phyloP scores from a whole-genome alignment of 352 stramenopile species.

The Phytopythium litorale region DNA sequence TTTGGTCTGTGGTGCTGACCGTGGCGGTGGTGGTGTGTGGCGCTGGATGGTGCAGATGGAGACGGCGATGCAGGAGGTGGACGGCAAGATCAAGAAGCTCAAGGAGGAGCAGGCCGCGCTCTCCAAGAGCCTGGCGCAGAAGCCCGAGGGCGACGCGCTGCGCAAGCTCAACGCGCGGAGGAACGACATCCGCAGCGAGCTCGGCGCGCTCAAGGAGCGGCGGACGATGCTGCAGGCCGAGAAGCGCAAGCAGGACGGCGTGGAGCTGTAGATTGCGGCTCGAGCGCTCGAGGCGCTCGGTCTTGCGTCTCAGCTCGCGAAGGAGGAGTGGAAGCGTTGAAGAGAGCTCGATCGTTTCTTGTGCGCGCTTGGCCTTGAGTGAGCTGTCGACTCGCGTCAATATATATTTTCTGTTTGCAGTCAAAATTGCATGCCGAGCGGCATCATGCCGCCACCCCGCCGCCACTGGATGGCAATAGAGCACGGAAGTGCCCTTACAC shows the following conservation, averaged over 20 bases:
- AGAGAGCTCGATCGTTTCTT: not conserved
- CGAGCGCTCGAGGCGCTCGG: slow-evolving; percentile 3
- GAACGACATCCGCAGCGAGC: slow-evolving; percentile 84
- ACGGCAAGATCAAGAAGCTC: slow-evolving; percentile 73
- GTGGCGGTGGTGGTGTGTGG: slow-evolving; percentile 3
- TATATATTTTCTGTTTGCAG: slow-evolving; percentile 3
- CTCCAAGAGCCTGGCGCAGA: slow-evolving; percentile 68
- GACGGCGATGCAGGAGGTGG: slow-evolving; percentile 73
- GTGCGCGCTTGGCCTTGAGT: not conserved
- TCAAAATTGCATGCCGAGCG: slow-evolving; percentile 4
- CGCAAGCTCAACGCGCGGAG: slow-evolving; percentile 77
- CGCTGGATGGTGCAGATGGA: slow-evolving; percentile 44
- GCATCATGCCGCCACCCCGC: not conserved
- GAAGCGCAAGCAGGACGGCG: slow-evolving; percentile 79
- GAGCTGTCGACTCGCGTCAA: not conserved
- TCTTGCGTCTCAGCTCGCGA: not conserved
- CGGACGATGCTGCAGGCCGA: slow-evolving; percentile 74
- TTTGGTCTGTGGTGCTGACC: not conserved
- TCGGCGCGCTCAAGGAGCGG: slow-evolving; percentile 78
- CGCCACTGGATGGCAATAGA: not conserved
- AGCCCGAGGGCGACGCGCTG: slow-evolving; percentile 72
- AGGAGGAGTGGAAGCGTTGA: not conserved
- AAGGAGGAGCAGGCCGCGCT: slow-evolving; percentile 81
- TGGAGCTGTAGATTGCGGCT: slow-evolving; percentile 32
- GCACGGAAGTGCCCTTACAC: not conserved